Conservation (phyloP, 1,284 basidiomycete species). For the Heliocybe sulcata region DNA sequence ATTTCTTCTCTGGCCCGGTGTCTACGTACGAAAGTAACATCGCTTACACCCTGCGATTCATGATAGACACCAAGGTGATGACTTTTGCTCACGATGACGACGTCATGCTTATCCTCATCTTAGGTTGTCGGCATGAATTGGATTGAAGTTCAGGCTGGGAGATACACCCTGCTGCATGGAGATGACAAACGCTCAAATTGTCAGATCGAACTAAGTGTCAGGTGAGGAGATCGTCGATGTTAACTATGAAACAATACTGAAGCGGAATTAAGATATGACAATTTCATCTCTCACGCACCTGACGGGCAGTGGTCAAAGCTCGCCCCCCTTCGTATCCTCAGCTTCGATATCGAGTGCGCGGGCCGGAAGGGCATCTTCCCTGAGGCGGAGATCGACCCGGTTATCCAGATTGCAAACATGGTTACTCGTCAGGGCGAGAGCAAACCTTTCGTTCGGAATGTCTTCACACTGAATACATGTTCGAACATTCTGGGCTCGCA, state of each 20-base stretch:
- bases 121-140: slow-evolving; percentile 97
- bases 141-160: slow-evolving; percentile 83
- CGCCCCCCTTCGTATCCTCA: slow-evolving; percentile 86
- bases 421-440: slow-evolving; percentile 90
- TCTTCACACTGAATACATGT: slow-evolving; percentile 94
- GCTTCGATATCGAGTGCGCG: slow-evolving; percentile 97
- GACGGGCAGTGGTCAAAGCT: slow-evolving; percentile 88
- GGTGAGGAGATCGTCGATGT: slow-evolving; percentile 34
- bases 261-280: slow-evolving; percentile 56
- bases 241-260: slow-evolving; percentile 6
- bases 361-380: slow-evolving; percentile 95
- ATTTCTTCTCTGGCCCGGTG: slow-evolving; percentile 50
- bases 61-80: slow-evolving; percentile 96
- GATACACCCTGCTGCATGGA: slow-evolving; percentile 57
- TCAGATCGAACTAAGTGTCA: slow-evolving; percentile 78
- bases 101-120: not conserved
- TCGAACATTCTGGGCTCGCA: slow-evolving; percentile 93
- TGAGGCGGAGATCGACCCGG: slow-evolving; percentile 81
- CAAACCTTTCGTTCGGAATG: slow-evolving; percentile 89
- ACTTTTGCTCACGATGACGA: too few species aligned
- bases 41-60: slow-evolving; percentile 82
- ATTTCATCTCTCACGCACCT: slow-evolving; percentile 81
- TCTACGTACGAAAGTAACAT: slow-evolving; percentile 92
- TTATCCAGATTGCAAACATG: slow-evolving; percentile 98
- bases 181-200: slow-evolving; percentile 69